Evolutionary conservation across 768 basidiomycete genomes (phyloP).

Genomic region (Pholiota conissans): DNA sequence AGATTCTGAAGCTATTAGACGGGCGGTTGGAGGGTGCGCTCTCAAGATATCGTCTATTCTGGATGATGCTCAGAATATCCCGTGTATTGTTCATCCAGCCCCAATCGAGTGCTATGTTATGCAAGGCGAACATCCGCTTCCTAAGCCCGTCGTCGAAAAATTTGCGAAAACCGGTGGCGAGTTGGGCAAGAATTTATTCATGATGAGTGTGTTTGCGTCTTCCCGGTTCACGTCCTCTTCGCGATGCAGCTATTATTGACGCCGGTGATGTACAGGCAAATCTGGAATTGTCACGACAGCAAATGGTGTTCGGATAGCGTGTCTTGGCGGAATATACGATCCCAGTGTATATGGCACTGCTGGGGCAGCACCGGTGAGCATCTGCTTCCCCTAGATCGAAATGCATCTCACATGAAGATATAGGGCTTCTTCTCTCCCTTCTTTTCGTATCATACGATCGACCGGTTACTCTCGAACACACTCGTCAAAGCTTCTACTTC

Average conservation of each 20-base stretch:
- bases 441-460: slow-evolving; percentile 68
- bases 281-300: slow-evolving; percentile 79
- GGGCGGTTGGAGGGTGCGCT: slow-evolving; percentile 65
- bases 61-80: background rate
- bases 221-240: background rate
- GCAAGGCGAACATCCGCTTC: slow-evolving; percentile 79
- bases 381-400: background rate
- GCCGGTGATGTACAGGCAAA: slow-evolving; percentile 54
- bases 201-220: slow-evolving; percentile 64
- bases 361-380: slow-evolving; percentile 64
- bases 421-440: slow-evolving; percentile 79
- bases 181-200: slow-evolving; percentile 78
- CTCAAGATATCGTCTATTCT: background rate
- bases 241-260: slow-evolving; percentile 7
- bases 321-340: slow-evolving; percentile 79
- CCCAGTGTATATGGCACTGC: slow-evolving; percentile 55
- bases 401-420: slow-evolving; percentile 4
- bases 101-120: slow-evolving; percentile 93
- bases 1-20: slow-evolving; percentile 55
- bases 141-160: slow-evolving; percentile 69
- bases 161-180: slow-evolving; percentile 78
- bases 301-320: slow-evolving; percentile 81
- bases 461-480: slow-evolving; percentile 72
- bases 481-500: slow-evolving; percentile 48
- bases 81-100: slow-evolving; percentile 39